A percentile compares a stretch with the other conserved stretches of the same genome.
Evolutionary conservation across 495 filamentous ascomycete genomes (phyloP).

Genomic region (Trichocladium antarcticum): DNA sequence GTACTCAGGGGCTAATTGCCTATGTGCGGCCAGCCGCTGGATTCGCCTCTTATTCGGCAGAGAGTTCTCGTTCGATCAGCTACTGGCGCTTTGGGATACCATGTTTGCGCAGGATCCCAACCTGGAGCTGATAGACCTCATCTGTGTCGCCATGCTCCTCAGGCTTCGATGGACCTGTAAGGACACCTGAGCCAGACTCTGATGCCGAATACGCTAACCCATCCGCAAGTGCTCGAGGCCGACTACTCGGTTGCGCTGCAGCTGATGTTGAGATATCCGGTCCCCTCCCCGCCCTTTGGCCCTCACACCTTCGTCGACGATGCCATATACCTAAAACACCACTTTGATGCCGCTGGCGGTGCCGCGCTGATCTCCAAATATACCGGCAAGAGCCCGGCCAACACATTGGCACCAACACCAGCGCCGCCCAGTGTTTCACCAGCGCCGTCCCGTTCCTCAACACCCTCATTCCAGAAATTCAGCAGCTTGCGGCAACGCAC

Average conservation of each 20-base stretch:
- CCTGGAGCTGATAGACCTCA: slow-evolving; percentile 72
- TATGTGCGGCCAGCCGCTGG: slow-evolving; percentile 69
- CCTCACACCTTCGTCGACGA: slow-evolving; percentile 76
- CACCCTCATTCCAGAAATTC: slow-evolving; percentile 24
- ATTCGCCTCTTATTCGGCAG: slow-evolving; percentile 85
- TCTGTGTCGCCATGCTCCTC: slow-evolving; percentile 89
- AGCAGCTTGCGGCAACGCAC: slow-evolving; percentile 26
- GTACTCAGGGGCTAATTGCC: slow-evolving; percentile 8
- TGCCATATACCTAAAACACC: slow-evolving; percentile 71
- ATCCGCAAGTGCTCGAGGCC: slow-evolving; percentile 65
- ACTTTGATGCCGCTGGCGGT: slow-evolving; percentile 62
- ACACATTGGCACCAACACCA: slow-evolving; percentile 30
- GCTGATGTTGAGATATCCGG: slow-evolving; percentile 70
- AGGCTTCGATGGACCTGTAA: slow-evolving; percentile 83
- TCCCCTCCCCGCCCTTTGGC: slow-evolving; percentile 47
- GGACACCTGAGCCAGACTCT: slow-evolving; percentile 26
- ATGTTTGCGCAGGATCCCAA: slow-evolving; percentile 80
- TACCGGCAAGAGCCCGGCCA: slow-evolving; percentile 52
- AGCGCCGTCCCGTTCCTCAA: slow-evolving; percentile 25
- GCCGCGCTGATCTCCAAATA: slow-evolving; percentile 71
- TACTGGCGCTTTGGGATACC: slow-evolving; percentile 78
- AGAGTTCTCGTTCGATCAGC: slow-evolving; percentile 80
- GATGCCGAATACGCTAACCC: no score
- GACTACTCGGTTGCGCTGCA: slow-evolving; percentile 79
- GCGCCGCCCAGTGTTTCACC: slow-evolving; percentile 28